phyloP scores from a whole-genome alignment of 139 green algal genomes.

The Tetratostichococcus sp. region DNA sequence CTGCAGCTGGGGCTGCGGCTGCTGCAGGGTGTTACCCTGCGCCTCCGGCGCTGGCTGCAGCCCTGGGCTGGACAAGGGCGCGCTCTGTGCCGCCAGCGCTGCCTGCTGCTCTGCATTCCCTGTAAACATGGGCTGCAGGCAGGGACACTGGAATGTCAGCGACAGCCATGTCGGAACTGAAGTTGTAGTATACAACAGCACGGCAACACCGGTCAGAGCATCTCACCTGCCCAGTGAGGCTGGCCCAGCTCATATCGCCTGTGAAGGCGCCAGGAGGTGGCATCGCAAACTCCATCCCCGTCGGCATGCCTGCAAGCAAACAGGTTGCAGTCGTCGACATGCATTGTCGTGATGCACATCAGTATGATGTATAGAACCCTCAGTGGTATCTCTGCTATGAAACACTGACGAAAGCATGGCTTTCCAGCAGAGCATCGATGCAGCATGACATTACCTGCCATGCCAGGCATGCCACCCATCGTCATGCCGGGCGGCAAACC shows the following conservation, averaged over 20 bases:
- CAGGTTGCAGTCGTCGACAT: too few species aligned
- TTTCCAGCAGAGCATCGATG: too few species aligned
- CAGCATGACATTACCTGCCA: neutral
- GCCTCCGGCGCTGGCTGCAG: neutral
- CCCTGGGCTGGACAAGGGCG: neutral
- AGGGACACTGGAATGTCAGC: too few species aligned
- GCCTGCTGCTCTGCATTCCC: too few species aligned
- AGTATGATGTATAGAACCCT: too few species aligned
- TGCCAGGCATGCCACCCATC: neutral
- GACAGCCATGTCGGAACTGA: too few species aligned
- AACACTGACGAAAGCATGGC: too few species aligned
- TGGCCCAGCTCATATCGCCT: neutral
- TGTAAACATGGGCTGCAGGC: too few species aligned
- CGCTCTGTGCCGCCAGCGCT: neutral
- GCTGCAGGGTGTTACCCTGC: neutral
- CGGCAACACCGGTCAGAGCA: neutral
- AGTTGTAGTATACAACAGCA: neutral
- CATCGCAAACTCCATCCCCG: neutral
- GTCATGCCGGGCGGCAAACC: neutral
- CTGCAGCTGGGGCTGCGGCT: constrained; percentile 3
- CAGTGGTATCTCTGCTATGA: too few species aligned
- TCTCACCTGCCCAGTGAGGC: neutral
- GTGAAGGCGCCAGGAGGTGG: neutral
- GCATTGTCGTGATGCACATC: too few species aligned
- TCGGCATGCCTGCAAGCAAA: neutral